Evolutionary conservation across 1,284 basidiomycete species (phyloP).

Genomic region (Ustilago lituana): DNA sequence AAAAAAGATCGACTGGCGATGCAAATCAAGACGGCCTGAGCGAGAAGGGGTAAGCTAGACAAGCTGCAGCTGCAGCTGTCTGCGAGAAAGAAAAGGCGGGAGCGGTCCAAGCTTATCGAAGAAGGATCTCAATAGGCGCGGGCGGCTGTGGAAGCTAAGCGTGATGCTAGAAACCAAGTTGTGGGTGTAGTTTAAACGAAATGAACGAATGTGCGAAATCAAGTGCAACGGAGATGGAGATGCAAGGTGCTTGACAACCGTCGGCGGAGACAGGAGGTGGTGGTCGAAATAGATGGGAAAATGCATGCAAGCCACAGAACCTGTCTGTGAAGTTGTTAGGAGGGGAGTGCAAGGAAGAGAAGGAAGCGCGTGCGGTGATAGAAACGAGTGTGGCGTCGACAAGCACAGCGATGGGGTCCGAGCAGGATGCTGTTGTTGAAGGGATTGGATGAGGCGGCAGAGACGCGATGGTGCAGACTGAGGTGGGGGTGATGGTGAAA

Average conservation of each 20-base stretch:
- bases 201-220: background rate
- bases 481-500: background rate
- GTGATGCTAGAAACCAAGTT: background rate
- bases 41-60: background rate
- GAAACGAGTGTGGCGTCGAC: slow-evolving; percentile 14
- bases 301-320: slow-evolving; percentile 39
- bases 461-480: slow-evolving; percentile 1
- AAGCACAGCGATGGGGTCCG: background rate
- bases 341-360: background rate
- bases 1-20: slow-evolving; percentile 2
- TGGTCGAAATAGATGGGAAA: slow-evolving; percentile 4
- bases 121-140: background rate
- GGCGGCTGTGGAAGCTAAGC: background rate
- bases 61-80: background rate
- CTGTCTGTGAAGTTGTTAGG: slow-evolving; percentile 30
- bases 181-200: slow-evolving; percentile 4
- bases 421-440: background rate
- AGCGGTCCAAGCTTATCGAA: slow-evolving; percentile 4
- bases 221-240: no score
- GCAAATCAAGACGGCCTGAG: slow-evolving; percentile 9
- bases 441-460: background rate
- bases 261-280: slow-evolving; percentile 14
- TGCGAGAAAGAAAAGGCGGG: background rate
- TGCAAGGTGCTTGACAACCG: slow-evolving; percentile 1
- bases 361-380: background rate